Evolutionary conservation across 2,329 filamentous ascomycete species (phyloP).

Genomic region (Biscogniauxia mediterranea): DNA sequence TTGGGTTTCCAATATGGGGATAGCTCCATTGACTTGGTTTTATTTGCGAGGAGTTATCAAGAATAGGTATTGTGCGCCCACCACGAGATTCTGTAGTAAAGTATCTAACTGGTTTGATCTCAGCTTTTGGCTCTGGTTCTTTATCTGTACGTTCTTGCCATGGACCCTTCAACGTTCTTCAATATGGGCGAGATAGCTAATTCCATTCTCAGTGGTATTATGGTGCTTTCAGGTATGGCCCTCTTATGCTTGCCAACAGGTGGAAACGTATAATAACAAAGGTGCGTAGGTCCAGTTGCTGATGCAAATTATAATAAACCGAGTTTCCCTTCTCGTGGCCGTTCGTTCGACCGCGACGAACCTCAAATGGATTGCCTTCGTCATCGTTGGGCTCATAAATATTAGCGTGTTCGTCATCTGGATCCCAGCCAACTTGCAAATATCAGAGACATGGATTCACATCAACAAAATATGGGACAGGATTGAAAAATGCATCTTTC

Average conservation of each 20-base stretch:
- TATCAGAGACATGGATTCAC: slow-evolving; percentile 35
- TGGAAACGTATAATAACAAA: slow-evolving; percentile 35
- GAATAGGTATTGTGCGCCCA: background rate
- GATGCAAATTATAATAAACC: slow-evolving; percentile 52
- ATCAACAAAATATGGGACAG: slow-evolving; percentile 51
- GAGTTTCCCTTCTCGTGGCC: slow-evolving; percentile 45
- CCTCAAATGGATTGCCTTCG: slow-evolving; percentile 41
- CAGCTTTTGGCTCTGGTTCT: slow-evolving; percentile 4
- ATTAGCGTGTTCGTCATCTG: slow-evolving; percentile 50
- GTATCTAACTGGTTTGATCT: background rate
- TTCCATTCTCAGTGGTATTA: no score
- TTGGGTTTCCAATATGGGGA: background rate
- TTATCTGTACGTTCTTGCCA: background rate
- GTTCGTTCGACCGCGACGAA: background rate
- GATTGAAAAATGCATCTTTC: slow-evolving; percentile 46
- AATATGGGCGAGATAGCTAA: no score
- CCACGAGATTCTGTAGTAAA: no score
- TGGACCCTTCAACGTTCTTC: no score
- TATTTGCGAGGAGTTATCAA: background rate
- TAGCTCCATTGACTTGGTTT: background rate
- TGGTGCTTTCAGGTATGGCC: no score
- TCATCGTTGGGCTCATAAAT: slow-evolving; percentile 45
- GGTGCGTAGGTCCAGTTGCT: slow-evolving; percentile 38
- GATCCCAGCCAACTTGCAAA: slow-evolving; percentile 46
- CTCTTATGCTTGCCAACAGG: slow-evolving; percentile 1